These are phyloP conservation scores for Podospora anserina DNA, from an alignment of 495 filamentous ascomycete genomes.

Conservation along the genomic window DNA sequence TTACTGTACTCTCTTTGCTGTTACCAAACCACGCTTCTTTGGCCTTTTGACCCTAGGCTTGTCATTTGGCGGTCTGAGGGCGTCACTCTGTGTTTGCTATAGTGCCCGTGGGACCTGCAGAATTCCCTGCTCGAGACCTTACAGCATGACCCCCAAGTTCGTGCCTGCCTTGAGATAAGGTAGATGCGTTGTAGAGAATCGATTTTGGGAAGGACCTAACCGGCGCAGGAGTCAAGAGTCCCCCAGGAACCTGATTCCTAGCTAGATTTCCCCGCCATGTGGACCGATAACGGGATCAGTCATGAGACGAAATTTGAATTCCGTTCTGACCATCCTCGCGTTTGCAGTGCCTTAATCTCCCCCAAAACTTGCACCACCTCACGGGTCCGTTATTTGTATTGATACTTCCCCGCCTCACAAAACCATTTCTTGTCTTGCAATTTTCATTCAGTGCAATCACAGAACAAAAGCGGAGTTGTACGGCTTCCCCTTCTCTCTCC, in stretches of 20 bases:
- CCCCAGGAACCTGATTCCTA: neutral
- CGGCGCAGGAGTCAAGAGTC: neutral
- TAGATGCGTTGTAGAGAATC: neutral
- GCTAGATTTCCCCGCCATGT: neutral
- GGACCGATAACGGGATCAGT: neutral
- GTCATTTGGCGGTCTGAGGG: neutral
- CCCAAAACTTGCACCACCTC: neutral
- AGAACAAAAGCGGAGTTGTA: neutral
- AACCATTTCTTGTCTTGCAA: neutral
- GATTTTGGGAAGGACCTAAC: too few relatives aligned
- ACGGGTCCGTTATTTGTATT: neutral
- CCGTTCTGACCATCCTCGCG: neutral
- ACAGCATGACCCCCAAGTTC: neutral
- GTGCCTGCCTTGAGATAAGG: neutral
- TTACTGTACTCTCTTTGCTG: neutral
- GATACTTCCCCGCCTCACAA: neutral
- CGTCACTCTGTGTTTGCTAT: neutral
- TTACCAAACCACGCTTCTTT: neutral
- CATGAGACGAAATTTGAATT: neutral
- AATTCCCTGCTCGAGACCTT: neutral
- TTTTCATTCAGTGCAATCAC: neutral
- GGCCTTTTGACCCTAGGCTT: neutral
- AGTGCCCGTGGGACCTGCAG: neutral
- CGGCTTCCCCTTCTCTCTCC: neutral
- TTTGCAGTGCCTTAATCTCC: neutral